These are phyloP conservation scores for Circinella umbellata DNA, from an alignment of 371 early-diverging fungal species.

Conservation along the genomic window DNA sequence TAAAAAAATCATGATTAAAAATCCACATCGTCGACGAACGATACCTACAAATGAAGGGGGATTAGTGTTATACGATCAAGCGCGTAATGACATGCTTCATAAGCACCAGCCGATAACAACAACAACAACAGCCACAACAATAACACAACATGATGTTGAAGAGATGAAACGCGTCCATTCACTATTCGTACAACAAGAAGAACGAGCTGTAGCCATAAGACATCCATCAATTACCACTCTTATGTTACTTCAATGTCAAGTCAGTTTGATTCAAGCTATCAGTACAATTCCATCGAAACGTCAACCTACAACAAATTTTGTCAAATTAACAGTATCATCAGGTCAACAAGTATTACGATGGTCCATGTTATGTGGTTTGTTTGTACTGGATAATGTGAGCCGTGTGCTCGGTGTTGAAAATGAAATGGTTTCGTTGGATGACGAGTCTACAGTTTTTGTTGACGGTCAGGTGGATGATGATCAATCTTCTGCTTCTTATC, in stretches of 20 bases:
- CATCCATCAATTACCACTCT: constrained; percentile 43
- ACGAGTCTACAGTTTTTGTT: neutral
- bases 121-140: too few species aligned
- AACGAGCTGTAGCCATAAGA: neutral
- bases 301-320: constrained; percentile 6
- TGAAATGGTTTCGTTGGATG: constrained; percentile 29
- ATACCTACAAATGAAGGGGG: too few species aligned
- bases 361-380: constrained; percentile 25
- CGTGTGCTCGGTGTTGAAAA: constrained; percentile 33
- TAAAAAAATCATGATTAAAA: constrained; percentile 1
- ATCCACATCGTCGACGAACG: neutral
- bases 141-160: neutral
- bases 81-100: neutral
- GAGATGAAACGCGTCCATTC: constrained; percentile 8
- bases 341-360: constrained; percentile 30
- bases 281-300: constrained; percentile 23
- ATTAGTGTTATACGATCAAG: neutral
- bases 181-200: neutral
- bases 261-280: constrained; percentile 33
- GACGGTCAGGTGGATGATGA: constrained; percentile 1
- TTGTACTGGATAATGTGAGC: constrained; percentile 39
- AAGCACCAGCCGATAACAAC: too few species aligned
- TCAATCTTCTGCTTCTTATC: neutral
- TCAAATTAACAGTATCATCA: neutral
- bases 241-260: constrained; percentile 39